Conservation (phyloP, 345 rosid species). For the Populus tremula region DNA sequence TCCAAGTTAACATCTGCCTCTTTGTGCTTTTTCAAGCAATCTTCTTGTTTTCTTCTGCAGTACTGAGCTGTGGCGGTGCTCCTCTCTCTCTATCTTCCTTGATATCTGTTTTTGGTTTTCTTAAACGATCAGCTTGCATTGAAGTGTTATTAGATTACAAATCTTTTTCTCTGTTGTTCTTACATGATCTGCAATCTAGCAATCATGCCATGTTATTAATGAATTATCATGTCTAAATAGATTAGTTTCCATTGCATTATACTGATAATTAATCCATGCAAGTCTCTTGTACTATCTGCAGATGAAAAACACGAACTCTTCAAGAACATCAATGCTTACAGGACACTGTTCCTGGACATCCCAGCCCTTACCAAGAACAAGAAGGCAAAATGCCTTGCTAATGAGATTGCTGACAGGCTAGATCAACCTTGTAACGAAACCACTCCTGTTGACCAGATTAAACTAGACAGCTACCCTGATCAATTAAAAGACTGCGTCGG, state of each 20-base stretch:
- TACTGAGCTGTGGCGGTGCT: neutral
- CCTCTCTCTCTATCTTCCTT: neutral
- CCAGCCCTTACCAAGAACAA: constrained; percentile 42
- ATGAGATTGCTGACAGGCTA: constrained; percentile 46
- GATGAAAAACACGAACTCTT: constrained; percentile 51
- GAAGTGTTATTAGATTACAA: too few species aligned
- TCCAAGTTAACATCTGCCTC: neutral
- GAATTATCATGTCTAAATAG: too few species aligned
- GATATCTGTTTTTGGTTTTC: too few species aligned
- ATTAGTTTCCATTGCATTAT: too few species aligned
- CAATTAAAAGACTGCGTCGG: neutral
- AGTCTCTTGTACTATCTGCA: neutral
- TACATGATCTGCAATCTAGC: neutral
- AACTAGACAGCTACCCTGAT: neutral
- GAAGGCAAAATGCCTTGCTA: constrained; percentile 61
- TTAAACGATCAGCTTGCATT: too few species aligned
- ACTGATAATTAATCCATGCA: too few species aligned
- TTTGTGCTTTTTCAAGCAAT: neutral
- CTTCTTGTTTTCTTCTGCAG: neutral
- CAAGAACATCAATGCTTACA: constrained; percentile 62
- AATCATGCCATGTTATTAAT: too few species aligned
- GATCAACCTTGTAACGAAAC: neutral
- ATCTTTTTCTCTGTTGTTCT: neutral
- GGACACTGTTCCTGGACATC: constrained; percentile 40
- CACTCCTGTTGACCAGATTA: neutral